Base-by-base conservation (phyloP, 768 basidiomycete genomes). In the Phlebiopsis flavidoalba region DNA sequence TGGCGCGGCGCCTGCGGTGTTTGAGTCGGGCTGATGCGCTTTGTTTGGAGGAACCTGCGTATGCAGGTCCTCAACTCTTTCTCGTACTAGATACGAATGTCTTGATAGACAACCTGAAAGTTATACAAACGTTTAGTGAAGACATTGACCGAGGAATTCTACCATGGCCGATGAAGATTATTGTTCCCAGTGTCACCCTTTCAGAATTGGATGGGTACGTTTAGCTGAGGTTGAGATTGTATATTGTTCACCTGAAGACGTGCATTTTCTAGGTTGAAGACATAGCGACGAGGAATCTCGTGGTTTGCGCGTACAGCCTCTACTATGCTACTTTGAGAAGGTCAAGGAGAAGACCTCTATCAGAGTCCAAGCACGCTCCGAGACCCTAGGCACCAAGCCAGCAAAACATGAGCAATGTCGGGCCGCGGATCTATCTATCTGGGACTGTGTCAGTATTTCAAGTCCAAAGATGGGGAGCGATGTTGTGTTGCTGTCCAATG, bases 31-130 rank as follows among this genome's bases (percentile, higher is more conserved):
- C 11, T 22, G 50, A 21, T 33, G 40, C 24, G 33, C 8, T 37
- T 22, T 24, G 31, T 26, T 14, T 14, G 17, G 26, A 58, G 46
- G 46, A 58, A 14, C 46, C 57, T 58, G 48, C 46, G 54, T 11
- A 48, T 17, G 57, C 31, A 35, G 48, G 48, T n/a, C 22, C 48
- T 21, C 21, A 21, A 21, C 46, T 35, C 43, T 82, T 80, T 64
- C 66, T 93, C 54, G 81, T 93, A 15, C 69, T 91, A 35, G 91
- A 94, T 68, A 93, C 91, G 31, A 94, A 93, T 65, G 82, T 93
- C 62, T 75, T 94, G 26, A 72, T 91, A 65, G 83, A 85, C 67
- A 78, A 85, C 62, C 80, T 91, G 61, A 83, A 85, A 57, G 77
- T 83, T 43, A 71, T 93, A 61, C 78, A 82, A 61, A 78, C 80